These are phyloP conservation scores for Cladosporium sp. DNA, from an alignment of 2,329 filamentous ascomycete species.

Conservation along the genomic window DNA sequence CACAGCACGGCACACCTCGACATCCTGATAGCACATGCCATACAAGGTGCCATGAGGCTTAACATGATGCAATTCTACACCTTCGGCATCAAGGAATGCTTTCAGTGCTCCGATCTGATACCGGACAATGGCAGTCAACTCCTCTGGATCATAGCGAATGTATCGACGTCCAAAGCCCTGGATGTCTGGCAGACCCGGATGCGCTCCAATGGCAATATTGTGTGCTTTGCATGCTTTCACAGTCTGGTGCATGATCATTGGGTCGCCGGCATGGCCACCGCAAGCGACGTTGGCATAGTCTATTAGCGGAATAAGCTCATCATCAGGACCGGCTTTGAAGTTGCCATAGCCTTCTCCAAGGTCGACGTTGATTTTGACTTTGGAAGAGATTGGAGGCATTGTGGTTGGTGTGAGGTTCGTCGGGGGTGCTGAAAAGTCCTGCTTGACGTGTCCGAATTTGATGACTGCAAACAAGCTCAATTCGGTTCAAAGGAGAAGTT, in stretches of 20 bases:
- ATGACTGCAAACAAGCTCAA: not conserved
- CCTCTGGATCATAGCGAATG: constrained; percentile 8
- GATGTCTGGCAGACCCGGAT: constrained; percentile 62
- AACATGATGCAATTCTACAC: constrained; percentile 55
- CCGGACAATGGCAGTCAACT: constrained; percentile 39
- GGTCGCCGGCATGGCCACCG: constrained; percentile 48
- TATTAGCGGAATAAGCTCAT: constrained; percentile 57
- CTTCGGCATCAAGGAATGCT: constrained; percentile 55
- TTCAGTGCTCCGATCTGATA: constrained; percentile 63
- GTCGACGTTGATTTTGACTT: constrained; percentile 52
- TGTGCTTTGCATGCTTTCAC: constrained; percentile 55
- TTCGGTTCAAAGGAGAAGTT: not conserved
- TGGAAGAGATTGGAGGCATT: constrained; percentile 49
- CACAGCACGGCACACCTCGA: constrained; percentile 50
- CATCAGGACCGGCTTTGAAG: constrained; percentile 53
- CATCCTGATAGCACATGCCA: constrained; percentile 51
- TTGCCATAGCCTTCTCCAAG: constrained; percentile 52
- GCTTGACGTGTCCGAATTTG: not conserved
- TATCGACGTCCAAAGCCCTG: constrained; percentile 61
- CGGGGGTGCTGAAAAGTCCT: not conserved
- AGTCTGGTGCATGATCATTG: constrained; percentile 60
- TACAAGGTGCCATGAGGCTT: constrained; percentile 59
- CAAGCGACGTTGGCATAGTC: constrained; percentile 62
- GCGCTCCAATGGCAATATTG: constrained; percentile 56
- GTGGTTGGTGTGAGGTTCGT: constrained; percentile 12